Evolutionary conservation across 2,329 filamentous ascomycete species (phyloP), one percentile per base, ranked within the genome.

Genomic region (Verruconis gallopava): DNA sequence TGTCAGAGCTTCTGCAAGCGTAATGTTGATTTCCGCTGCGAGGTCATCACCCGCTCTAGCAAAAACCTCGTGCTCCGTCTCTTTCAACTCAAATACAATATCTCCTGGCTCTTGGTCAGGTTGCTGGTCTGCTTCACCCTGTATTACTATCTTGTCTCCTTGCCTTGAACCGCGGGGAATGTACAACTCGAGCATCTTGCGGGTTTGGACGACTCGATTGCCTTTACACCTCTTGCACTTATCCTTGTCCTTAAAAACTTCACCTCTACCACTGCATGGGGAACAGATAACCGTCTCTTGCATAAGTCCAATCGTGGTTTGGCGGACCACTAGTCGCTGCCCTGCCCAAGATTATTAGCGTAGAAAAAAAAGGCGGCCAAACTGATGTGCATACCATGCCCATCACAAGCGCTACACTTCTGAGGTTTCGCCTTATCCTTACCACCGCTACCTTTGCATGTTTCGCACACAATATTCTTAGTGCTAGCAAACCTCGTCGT

Each of bases 171-270:
- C 89, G 40, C 83, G 77, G 6, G 89, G 86, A 46, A 98, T 94
- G 66, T 96, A 96, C 40, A 98, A 80, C 65, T 98, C 91, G 46
- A 98, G 70, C 3, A 89, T 83, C 67, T 96, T 98, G 63, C 84
- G 91, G 63, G 91, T 83, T 54, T 86, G 81, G 35, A 78, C 77
- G 12, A 85, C 86, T 48, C 85, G 76, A 61, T 83, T 84, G 55
- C 91, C 91, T 66, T 96, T 96, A 76, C 91, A 98, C 69, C 91
- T 95, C 72, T 93, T 94, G 71, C 91, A 98, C 58, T 85, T 85
- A 56, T 98, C 91, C 69, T 96, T 96, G 56, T 94, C 85, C 62
- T 89, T 89, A 67, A 79, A 93, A 55, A 88, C 78, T 55, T 79
- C 78, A 4, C 91, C 91, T n/a, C 78, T 74, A 22, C 88, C 89